Evolutionary conservation across 208 protist genomes (phyloP).

Genomic region (Wallacemonas sp.): DNA sequence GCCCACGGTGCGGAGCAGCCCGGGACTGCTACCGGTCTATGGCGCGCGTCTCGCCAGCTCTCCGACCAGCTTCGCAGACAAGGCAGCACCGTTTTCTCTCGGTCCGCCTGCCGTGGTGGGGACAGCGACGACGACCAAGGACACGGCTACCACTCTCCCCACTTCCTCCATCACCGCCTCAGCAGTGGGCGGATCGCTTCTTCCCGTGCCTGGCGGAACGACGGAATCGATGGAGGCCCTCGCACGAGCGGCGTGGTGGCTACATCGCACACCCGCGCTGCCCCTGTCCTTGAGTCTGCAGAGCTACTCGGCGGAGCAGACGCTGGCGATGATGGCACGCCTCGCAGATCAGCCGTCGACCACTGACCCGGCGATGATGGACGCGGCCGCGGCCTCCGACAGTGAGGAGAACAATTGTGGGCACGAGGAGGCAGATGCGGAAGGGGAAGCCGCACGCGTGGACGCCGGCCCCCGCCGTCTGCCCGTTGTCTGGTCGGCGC

Average conservation of each 20-base stretch:
- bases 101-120: not conserved
- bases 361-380: too few relatives aligned
- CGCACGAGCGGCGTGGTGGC: slow-evolving; percentile 50
- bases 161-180: not conserved
- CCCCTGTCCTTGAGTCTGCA: slow-evolving; percentile 46
- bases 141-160: not conserved
- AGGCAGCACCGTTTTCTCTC: slow-evolving; percentile 7
- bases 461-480: not conserved
- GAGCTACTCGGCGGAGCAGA: slow-evolving; percentile 34
- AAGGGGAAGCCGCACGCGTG: not conserved
- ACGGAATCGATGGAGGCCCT: slow-evolving; percentile 35
- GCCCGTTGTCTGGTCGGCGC: slow-evolving; percentile 9
- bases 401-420: not conserved
- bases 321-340: slow-evolving; percentile 15
- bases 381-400: too few relatives aligned
- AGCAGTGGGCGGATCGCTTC: not conserved
- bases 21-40: slow-evolving; percentile 7
- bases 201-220: too few relatives aligned
- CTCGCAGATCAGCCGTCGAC: too few relatives aligned
- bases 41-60: slow-evolving; percentile 6
- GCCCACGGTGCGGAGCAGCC: not conserved
- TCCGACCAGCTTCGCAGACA: not conserved
- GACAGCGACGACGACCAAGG: not conserved
- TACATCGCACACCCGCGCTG: slow-evolving; percentile 26
- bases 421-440: slow-evolving; percentile 16